A percentile compares a stretch with the other conserved stretches of the same genome.
These are phyloP conservation scores for Babesia bigemina DNA, from an alignment of 169 alveolate species.

Conservation along the genomic window DNA sequence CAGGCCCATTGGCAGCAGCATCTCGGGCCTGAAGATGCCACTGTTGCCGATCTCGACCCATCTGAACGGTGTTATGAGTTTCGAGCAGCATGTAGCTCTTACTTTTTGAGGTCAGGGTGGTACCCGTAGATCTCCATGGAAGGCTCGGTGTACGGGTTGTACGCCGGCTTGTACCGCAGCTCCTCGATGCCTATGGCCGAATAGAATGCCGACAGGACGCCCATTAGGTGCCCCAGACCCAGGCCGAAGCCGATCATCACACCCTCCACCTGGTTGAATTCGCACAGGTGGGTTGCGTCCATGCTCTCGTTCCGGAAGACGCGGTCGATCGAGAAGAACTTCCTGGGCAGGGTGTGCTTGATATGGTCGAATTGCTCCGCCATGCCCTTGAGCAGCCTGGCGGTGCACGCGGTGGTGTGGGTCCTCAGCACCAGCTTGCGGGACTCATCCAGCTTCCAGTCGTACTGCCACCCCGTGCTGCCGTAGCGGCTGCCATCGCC, in stretches of 20 bases:
- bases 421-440: slow-evolving; percentile 90
- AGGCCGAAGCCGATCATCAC: slow-evolving; percentile 90
- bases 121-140: slow-evolving; percentile 98
- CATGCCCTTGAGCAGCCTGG: slow-evolving; percentile 90
- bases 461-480: slow-evolving; percentile 97
- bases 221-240: slow-evolving; percentile 91
- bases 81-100: background rate
- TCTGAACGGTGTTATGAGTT: slow-evolving; percentile 18
- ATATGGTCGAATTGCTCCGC: slow-evolving; percentile 88
- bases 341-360: slow-evolving; percentile 83
- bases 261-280: slow-evolving; percentile 98
- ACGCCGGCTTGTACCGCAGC: slow-evolving; percentile 97
- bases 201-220: slow-evolving; percentile 89
- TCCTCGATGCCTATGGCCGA: slow-evolving; percentile 91
- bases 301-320: slow-evolving; percentile 99
- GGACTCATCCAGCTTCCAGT: slow-evolving; percentile 88
- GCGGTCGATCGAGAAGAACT: slow-evolving; percentile 97
- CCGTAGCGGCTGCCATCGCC: slow-evolving; percentile 92
- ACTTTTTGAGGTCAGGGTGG: slow-evolving; percentile 92
- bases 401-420: slow-evolving; percentile 99
- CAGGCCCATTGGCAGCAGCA: slow-evolving; percentile 98
- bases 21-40: slow-evolving; percentile 99
- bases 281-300: slow-evolving; percentile 99
- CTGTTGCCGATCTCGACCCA: slow-evolving; percentile 99
- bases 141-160: slow-evolving; percentile 99